A percentile compares a stretch with the other conserved stretches of the same genome.
These are phyloP conservation scores for Taxawa tesnikishii DNA, from an alignment of 2,329 filamentous ascomycete species.

Conservation along the genomic window DNA sequence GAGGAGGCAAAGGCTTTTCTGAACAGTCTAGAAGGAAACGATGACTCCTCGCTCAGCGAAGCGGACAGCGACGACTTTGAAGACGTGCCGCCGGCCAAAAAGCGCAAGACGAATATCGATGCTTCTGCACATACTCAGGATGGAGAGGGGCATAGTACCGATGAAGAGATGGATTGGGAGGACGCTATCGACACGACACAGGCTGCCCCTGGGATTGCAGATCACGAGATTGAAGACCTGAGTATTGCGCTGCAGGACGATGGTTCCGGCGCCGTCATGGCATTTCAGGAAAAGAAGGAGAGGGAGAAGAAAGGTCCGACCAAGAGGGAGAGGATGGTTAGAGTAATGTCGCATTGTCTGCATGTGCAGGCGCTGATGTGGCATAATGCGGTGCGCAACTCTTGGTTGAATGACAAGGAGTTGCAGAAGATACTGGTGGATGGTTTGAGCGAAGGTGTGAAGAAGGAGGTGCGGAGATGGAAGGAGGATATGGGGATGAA, in stretches of 20 bases:
- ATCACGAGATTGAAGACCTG: conserved; percentile 17
- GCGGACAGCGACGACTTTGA: conserved; percentile 38
- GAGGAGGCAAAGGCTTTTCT: conserved; percentile 23
- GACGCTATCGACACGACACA: conserved; percentile 33
- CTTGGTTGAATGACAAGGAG: conserved; percentile 67
- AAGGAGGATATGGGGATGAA: conserved; percentile 52
- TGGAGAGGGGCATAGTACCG: conserved; percentile 52
- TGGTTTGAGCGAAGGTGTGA: conserved; percentile 56
- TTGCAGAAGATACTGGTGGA: conserved; percentile 65
- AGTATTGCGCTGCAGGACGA: conserved; percentile 22
- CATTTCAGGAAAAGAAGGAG: conserved; percentile 16
- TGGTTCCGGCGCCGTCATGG: conserved; percentile 18
- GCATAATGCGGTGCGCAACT: conserved; percentile 78
- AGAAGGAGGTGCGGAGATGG: conserved; percentile 64
- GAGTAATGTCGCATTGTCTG: conserved; percentile 70
- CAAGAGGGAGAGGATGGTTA: conserved; percentile 69
- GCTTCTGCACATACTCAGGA: conserved; percentile 40
- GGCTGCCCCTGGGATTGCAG: conserved; percentile 4
- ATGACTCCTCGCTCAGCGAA: conserved; percentile 27
- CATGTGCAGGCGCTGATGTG: conserved; percentile 82
- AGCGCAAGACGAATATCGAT: conserved; percentile 33
- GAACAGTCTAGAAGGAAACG: conserved; percentile 21
- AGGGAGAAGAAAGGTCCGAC: conserved; percentile 65
- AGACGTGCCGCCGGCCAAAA: conserved; percentile 30
- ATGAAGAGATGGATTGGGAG: conserved; percentile 48